Conservation (phyloP, 257 asterid species). For the Scutellaria galericulata region DNA sequence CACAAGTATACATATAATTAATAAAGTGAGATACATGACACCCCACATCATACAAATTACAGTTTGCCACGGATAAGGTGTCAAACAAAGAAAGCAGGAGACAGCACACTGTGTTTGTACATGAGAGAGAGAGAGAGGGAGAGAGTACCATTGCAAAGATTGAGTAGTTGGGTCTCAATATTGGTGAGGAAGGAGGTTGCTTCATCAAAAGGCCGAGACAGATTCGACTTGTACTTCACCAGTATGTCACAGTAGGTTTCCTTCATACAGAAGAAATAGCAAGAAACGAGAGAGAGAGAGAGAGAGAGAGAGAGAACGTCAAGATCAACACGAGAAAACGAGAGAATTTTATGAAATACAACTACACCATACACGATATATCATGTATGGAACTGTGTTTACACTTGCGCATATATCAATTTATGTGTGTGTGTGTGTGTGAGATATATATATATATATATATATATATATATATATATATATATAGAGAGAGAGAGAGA, state of each 20-base stretch:
- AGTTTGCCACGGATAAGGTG: not conserved
- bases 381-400: too few species aligned
- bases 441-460: too few species aligned
- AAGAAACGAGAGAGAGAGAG: not conserved
- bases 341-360: too few species aligned
- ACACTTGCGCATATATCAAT: too few species aligned
- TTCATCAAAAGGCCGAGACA: slow-evolving; percentile 80
- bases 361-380: too few species aligned
- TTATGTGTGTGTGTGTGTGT: not conserved
- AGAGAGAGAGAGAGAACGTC: not conserved
- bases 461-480: too few species aligned
- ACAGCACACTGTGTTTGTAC: slow-evolving; percentile 6
- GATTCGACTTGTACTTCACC: slow-evolving; percentile 77
- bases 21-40: too few species aligned
- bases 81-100: slow-evolving; percentile 1
- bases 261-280: slow-evolving; percentile 35
- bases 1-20: too few species aligned
- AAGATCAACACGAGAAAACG: not conserved
- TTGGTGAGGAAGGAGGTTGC: slow-evolving; percentile 79
- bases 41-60: not conserved
- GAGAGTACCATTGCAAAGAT: slow-evolving; percentile 65
- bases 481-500: slow-evolving; percentile 26
- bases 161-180: slow-evolving; percentile 63
- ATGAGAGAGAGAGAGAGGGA: not conserved
- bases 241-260: slow-evolving; percentile 71